phyloP scores from a whole-genome alignment of 495 filamentous ascomycete genomes.

The Margaritispora aquatica region DNA sequence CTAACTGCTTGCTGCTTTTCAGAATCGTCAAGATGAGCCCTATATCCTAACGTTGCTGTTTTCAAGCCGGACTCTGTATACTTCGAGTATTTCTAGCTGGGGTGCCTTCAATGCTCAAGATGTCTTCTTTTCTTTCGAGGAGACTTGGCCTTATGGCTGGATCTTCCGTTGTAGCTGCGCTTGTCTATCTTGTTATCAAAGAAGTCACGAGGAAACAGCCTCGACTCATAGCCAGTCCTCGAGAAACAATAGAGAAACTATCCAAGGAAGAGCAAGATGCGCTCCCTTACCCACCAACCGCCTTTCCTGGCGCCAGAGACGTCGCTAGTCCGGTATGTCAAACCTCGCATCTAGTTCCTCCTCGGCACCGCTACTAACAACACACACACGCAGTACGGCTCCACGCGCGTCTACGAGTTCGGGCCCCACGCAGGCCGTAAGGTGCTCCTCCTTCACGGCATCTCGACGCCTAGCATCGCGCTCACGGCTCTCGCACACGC shows the following conservation, averaged over 20 bases:
- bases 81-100: too few relatives aligned
- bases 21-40: background rate
- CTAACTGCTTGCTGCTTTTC: background rate
- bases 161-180: slow-evolving; percentile 1
- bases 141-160: slow-evolving; percentile 6
- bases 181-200: background rate
- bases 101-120: too few relatives aligned
- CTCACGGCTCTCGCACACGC: slow-evolving; percentile 60
- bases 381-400: slow-evolving; percentile 64
- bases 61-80: background rate
- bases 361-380: too few relatives aligned
- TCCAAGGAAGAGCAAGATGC: slow-evolving; percentile 37
- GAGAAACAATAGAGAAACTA: slow-evolving; percentile 35
- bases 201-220: background rate
- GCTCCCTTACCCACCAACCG: slow-evolving; percentile 67
- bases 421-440: slow-evolving; percentile 76
- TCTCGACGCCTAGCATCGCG: slow-evolving; percentile 74
- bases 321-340: slow-evolving; percentile 52
- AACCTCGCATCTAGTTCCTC: background rate
- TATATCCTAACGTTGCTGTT: background rate
- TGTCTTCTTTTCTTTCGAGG: background rate
- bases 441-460: slow-evolving; percentile 79
- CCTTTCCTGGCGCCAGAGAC: slow-evolving; percentile 68
- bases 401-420: slow-evolving; percentile 81
- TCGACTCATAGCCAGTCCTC: slow-evolving; percentile 17